A percentile compares a stretch with the other conserved stretches of the same genome.
phyloP scores from a whole-genome alignment of 371 early-diverging fungal species.

The Syncephalastrum sp. region DNA sequence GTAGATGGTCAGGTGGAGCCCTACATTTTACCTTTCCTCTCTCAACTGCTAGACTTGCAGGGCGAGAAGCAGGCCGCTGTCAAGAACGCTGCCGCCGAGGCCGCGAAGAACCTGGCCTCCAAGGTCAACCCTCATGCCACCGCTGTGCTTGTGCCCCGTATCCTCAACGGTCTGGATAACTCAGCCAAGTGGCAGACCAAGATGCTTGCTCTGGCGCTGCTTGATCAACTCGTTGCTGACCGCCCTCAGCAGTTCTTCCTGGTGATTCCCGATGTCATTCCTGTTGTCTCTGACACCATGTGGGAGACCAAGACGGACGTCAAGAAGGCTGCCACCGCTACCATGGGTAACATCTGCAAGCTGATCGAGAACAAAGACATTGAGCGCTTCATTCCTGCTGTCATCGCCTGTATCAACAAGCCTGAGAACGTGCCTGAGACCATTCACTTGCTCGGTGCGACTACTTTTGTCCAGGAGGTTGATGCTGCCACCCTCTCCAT shows the following conservation, averaged over 20 bases:
- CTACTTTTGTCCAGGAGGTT: slow-evolving; percentile 78
- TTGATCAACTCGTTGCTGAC: slow-evolving; percentile 53
- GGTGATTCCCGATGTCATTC: slow-evolving; percentile 69
- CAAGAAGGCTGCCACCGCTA: slow-evolving; percentile 47
- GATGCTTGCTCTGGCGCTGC: slow-evolving; percentile 57
- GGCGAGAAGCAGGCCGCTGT: slow-evolving; percentile 68
- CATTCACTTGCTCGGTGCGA: slow-evolving; percentile 67
- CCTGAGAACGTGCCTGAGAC: slow-evolving; percentile 69
- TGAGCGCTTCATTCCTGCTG: slow-evolving; percentile 61
- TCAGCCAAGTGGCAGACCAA: slow-evolving; percentile 80
- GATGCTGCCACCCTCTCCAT: slow-evolving; percentile 80
- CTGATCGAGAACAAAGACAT: slow-evolving; percentile 67
- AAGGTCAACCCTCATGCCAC: slow-evolving; percentile 57
- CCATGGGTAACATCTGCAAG: slow-evolving; percentile 53
- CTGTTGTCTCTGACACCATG: slow-evolving; percentile 70
- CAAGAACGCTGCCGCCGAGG: slow-evolving; percentile 52
- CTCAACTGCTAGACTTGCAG: slow-evolving; percentile 57
- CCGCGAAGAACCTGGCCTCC: slow-evolving; percentile 51
- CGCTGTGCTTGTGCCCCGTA: slow-evolving; percentile 53
- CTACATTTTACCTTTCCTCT: slow-evolving; percentile 53
- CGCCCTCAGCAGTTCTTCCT: slow-evolving; percentile 59
- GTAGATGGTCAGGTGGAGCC: slow-evolving; percentile 60
- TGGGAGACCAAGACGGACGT: slow-evolving; percentile 74
- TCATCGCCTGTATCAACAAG: slow-evolving; percentile 63
- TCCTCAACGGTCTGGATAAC: slow-evolving; percentile 59